Base-by-base conservation (phyloP, 371 early-diverging fungal species). In the Mortierella sp. region DNA sequence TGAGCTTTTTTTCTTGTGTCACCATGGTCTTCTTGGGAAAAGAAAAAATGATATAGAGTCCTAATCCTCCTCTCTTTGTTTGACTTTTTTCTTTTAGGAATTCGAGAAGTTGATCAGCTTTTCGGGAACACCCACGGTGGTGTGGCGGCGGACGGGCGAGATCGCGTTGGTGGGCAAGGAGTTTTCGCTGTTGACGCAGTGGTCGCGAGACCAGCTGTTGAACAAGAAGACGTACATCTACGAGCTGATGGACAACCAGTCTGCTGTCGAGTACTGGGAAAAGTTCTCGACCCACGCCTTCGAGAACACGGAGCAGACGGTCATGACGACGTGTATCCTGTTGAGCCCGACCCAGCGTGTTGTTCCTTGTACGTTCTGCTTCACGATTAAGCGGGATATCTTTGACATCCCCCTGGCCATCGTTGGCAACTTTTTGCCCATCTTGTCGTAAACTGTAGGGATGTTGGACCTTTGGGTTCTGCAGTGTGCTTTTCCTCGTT, bases 61-160 rank as follows among this genome's bases (percentile, higher is more conserved):
- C n/a, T 61, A 31, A 61, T 34, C 37, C 6, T 53, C 55, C 55
- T 6, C 31, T 29, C 47, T 66, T 22, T 70, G 22, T 24, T 69
- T 65, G 11, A 22, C n/a, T 71, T 37, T n/a, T 19, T 13, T 16
- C 8, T 68, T 80, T 10, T 75, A 93, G 92, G 97, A 97, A 88
- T 96, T 93, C 74, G 97, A 96, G 75, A 96, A 96, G 76, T 87
- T 97, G 44, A 95, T 97, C 61, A 91, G 93, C 22, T 95, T 93
- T 65, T 94, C 96, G n/a, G 98, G 97, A 44, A 97, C 98, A n/a
- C 98, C 98, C 4, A 96, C 96, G 2, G 97, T 95, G 4, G 94
- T 97, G 34, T 97, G 98, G 97, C 92, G 98, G 52, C 91, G 96
- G 8, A 95, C 97, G 3, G 98, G 98, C 45, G 96, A 96, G 85